phyloP scores from a whole-genome alignment of 208 protist species.

The Crithidia fasciculata region DNA sequence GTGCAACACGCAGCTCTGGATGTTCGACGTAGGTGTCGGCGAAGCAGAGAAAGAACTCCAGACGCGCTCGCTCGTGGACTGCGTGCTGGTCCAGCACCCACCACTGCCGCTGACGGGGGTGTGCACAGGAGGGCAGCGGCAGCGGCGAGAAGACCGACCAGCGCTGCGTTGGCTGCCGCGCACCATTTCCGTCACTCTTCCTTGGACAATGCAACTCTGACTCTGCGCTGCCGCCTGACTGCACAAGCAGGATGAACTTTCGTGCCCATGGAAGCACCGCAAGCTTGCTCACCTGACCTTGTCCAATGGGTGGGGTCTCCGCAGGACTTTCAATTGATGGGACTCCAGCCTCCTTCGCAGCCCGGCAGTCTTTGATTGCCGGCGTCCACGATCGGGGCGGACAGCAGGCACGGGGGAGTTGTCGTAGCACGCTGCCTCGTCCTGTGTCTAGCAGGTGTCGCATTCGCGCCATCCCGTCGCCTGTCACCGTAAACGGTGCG shows the following conservation, averaged over 20 bases:
- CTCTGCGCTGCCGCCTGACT: background rate
- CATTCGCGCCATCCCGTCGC: slow-evolving; percentile 20
- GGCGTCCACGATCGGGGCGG: slow-evolving; percentile 23
- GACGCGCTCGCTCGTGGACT: slow-evolving; percentile 73
- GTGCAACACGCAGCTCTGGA: background rate
- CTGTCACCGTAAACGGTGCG: background rate
- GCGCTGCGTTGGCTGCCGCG: too few relatives aligned
- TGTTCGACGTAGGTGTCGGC: slow-evolving; percentile 77
- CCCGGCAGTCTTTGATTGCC: background rate
- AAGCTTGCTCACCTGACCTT: background rate
- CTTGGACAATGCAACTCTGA: too few relatives aligned
- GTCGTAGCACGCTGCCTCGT: slow-evolving; percentile 27
- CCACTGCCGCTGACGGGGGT: slow-evolving; percentile 27
- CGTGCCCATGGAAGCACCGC: slow-evolving; percentile 40
- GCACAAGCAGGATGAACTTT: slow-evolving; percentile 39
- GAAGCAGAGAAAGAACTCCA: slow-evolving; percentile 74
- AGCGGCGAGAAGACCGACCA: background rate
- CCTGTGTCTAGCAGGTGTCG: slow-evolving; percentile 34
- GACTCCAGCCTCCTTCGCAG: too few relatives aligned
- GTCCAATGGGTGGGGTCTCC: slow-evolving; percentile 11
- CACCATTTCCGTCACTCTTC: too few relatives aligned
- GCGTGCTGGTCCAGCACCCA: slow-evolving; percentile 80
- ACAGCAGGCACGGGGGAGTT: slow-evolving; percentile 28
- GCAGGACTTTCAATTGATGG: background rate
- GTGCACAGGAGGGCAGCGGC: background rate